A percentile compares a stretch with the other conserved stretches of the same genome.
Conservation (phyloP, 257 asterid species). For the Jasminum sambac region DNA sequence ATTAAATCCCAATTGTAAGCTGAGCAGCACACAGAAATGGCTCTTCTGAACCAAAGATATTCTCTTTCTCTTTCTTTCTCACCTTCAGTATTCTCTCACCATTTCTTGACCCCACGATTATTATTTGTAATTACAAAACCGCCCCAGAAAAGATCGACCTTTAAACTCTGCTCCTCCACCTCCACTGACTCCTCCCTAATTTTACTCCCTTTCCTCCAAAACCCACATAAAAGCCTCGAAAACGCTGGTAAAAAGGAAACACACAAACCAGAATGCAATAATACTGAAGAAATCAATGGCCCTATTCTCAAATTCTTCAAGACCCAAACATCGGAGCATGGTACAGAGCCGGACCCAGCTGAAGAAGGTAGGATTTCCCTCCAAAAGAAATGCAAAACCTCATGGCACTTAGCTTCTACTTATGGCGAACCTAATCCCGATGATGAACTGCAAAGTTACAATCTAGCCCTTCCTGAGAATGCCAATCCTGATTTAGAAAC, state of each 20-base stretch:
- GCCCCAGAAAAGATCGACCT: conserved; percentile 23
- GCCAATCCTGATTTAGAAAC: conserved; percentile 12
- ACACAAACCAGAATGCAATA: conserved; percentile 24
- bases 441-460: conserved; percentile 15
- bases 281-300: conserved; percentile 38
- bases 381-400: conserved; percentile 58
- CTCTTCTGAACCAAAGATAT: not conserved
- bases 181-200: conserved; percentile 42
- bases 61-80: conserved; percentile 33
- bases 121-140: conserved; percentile 33
- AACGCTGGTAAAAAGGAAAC: conserved; percentile 40
- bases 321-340: conserved; percentile 36
- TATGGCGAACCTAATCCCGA: conserved; percentile 30
- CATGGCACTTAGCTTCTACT: conserved; percentile 72
- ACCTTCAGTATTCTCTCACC: conserved; percentile 18
- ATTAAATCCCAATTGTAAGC: not conserved
- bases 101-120: conserved; percentile 20
- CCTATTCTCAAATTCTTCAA: conserved; percentile 71
- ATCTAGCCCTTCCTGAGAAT: conserved; percentile 13
- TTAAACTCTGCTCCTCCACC: conserved; percentile 32
- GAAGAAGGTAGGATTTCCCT: conserved; percentile 59
- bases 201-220: conserved; percentile 72
- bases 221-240: conserved; percentile 43
- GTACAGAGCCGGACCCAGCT: conserved; percentile 56
- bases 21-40: not conserved